These are phyloP conservation scores for Didymosphaeria variabile DNA, from an alignment of 2,329 filamentous ascomycete species.

Conservation along the genomic window DNA sequence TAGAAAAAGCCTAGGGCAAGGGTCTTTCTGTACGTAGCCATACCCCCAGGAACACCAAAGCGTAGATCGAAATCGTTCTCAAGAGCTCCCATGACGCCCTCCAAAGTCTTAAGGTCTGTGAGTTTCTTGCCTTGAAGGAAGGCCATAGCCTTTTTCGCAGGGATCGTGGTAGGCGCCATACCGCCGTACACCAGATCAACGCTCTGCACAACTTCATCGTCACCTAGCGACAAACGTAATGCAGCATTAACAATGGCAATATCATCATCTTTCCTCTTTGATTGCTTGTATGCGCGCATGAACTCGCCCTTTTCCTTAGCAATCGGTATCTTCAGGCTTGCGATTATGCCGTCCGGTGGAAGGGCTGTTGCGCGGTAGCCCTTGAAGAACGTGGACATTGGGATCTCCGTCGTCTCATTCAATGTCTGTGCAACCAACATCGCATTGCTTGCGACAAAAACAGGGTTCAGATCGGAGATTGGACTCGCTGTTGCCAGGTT, in stretches of 20 bases:
- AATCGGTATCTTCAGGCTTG: slow-evolving; percentile 84
- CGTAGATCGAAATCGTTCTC: slow-evolving; percentile 87
- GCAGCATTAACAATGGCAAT: slow-evolving; percentile 97
- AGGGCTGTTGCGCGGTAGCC: slow-evolving; percentile 89
- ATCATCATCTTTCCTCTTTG: slow-evolving; percentile 97
- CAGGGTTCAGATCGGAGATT: slow-evolving; percentile 95
- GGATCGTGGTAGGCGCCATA: slow-evolving; percentile 92
- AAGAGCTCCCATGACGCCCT: slow-evolving; percentile 89
- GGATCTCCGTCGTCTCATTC: slow-evolving; percentile 79
- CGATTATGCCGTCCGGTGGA: slow-evolving; percentile 81
- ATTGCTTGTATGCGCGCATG: slow-evolving; percentile 91
- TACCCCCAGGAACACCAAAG: slow-evolving; percentile 93
- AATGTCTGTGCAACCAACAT: slow-evolving; percentile 82
- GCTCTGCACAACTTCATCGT: slow-evolving; percentile 74
- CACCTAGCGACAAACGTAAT: slow-evolving; percentile 75
- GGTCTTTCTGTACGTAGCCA: slow-evolving; percentile 95
- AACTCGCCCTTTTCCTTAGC: slow-evolving; percentile 80
- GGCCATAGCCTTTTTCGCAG: slow-evolving; percentile 78
- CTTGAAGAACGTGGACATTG: slow-evolving; percentile 91
- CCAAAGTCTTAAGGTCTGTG: slow-evolving; percentile 81
- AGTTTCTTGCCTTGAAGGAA: slow-evolving; percentile 82
- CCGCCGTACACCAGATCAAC: slow-evolving; percentile 90
- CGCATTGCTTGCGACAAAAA: slow-evolving; percentile 87
- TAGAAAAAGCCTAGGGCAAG: slow-evolving; percentile 95
- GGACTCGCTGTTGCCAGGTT: slow-evolving; percentile 95